Evolutionary conservation across 192 early-diverging fungal genomes (phyloP), one percentile per base, ranked within the genome.

Genomic region (Entophlyctis luteolus): DNA sequence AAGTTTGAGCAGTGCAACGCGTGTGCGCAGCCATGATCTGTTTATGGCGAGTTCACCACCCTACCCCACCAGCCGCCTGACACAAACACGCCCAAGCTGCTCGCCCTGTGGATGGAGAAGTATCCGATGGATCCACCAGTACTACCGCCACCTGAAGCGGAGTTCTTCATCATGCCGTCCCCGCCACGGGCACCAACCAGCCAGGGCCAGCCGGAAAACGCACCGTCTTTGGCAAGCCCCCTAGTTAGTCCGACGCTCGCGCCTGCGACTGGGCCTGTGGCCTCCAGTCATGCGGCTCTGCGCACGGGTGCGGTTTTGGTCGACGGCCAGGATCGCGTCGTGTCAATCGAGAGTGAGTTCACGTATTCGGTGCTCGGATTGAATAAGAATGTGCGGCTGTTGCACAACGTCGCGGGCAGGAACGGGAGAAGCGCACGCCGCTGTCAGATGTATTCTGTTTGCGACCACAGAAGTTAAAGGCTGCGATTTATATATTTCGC

Each of bases 401-500:
- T 10, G 42, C 10, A 45, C 12, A 14, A 14, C 12, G 10, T 45
- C 42, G n/a, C 12, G 10, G 12, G 42, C 42, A 63, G 47, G 47
- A 6, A 78, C 69, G 3, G 73, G 76, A 10, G 70, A 75, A 32
- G 48, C 72, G 8, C 76, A 78, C 45, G 72, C 76, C 14, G 67
- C 74, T 46, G 76, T 78, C 3, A 18, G 72, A 22, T 75, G 73
- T 29, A 46, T 78, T 32, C 22, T 78, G 20, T 33, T 31, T 32
- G 49, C 65, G 14, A 22, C 72, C 3, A 59, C 48, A 2, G 72
- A 74, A 29, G 53, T 74, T 6, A 50, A 36, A 3, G 76, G 76
- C n/a, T 78, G 67, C 57, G 76, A 78, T 56, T 66, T 78, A 56
- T 76, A 66, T 45, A 48, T 78, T n/a, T 78, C 76, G 3, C 62